Percentiles rank a stretch among this genome's conserved stretches.
Conservation (phyloP, 495 filamentous ascomycete genomes). For the Extremus antarcticus region DNA sequence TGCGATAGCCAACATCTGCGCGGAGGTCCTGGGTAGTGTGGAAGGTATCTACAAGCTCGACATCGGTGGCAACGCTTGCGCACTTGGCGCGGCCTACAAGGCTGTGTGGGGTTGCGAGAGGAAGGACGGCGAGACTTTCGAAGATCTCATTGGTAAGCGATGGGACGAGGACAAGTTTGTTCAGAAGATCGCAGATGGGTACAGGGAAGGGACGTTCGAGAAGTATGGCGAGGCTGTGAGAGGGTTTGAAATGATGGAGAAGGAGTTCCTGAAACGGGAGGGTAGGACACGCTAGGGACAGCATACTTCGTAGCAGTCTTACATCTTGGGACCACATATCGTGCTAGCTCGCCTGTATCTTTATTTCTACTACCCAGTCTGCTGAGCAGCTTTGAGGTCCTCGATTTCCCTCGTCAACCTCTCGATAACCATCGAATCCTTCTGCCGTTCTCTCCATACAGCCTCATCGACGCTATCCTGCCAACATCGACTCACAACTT, state of each 20-base stretch:
- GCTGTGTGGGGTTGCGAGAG: slow-evolving; percentile 84
- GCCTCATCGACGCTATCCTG: slow-evolving; percentile 11
- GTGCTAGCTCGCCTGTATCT: too few relatives aligned
- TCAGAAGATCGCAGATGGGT: slow-evolving; percentile 71
- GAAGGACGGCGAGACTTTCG: slow-evolving; percentile 60
- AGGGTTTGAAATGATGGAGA: slow-evolving; percentile 74
- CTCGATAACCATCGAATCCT: neutral
- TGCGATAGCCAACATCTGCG: slow-evolving; percentile 69
- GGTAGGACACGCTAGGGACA: slow-evolving; percentile 3
- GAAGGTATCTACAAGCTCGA: slow-evolving; percentile 90
- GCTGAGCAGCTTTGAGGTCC: neutral
- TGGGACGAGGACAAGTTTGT: slow-evolving; percentile 82
- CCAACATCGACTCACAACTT: slow-evolving; percentile 7
- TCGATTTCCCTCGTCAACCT: slow-evolving; percentile 1
- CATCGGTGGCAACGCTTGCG: slow-evolving; percentile 93
- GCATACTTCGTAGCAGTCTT: too few relatives aligned
- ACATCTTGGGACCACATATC: too few relatives aligned
- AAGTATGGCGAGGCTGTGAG: slow-evolving; percentile 64
- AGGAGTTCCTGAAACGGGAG: slow-evolving; percentile 43
- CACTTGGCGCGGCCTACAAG: slow-evolving; percentile 91
- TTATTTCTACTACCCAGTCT: too few relatives aligned
- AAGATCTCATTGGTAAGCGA: slow-evolving; percentile 66
- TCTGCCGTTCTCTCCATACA: slow-evolving; percentile 5
- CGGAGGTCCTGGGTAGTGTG: slow-evolving; percentile 73
- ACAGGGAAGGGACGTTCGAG: slow-evolving; percentile 59